These are phyloP conservation scores for Penicillium concentricum DNA, from an alignment of 2,329 filamentous ascomycete genomes.

Conservation along the genomic window DNA sequence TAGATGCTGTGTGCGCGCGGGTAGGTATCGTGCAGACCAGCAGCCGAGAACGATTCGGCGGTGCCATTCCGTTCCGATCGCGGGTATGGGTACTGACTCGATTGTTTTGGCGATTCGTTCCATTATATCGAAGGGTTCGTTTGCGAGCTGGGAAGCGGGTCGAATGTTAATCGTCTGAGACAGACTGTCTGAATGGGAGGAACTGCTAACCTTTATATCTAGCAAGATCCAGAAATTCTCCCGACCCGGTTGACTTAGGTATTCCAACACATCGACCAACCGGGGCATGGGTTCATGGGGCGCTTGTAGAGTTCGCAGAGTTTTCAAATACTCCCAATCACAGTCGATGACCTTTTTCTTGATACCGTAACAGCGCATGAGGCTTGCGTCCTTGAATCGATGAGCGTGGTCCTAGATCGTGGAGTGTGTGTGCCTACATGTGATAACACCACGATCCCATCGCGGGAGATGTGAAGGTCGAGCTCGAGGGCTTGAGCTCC, in stretches of 20 bases:
- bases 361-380: conserved; percentile 81
- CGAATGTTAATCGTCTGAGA: neutral
- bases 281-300: conserved; percentile 73
- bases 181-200: neutral
- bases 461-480: conserved; percentile 78
- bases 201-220: conserved; percentile 72
- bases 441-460: conserved; percentile 80
- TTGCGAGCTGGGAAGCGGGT: conserved; percentile 27
- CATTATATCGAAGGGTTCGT: conserved; percentile 65
- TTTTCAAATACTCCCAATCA: conserved; percentile 70
- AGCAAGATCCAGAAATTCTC: conserved; percentile 77
- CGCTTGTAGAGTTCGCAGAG: conserved; percentile 63
- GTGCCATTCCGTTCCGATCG: conserved; percentile 58
- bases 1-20: conserved; percentile 58
- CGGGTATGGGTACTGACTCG: conserved; percentile 47
- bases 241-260: conserved; percentile 62
- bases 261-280: conserved; percentile 71
- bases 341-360: conserved; percentile 70
- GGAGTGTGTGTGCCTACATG: conserved; percentile 57
- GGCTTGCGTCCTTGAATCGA: conserved; percentile 63
- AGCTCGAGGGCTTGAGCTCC: conserved; percentile 84
- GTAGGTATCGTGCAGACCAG: conserved; percentile 74
- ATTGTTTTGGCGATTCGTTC: conserved; percentile 65
- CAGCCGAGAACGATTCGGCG: conserved; percentile 74
- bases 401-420: conserved; percentile 1